A percentile compares a stretch with the other conserved stretches of the same genome.
phyloP scores from a whole-genome alignment of 768 basidiomycete species.

The Naganishia onofrii region DNA sequence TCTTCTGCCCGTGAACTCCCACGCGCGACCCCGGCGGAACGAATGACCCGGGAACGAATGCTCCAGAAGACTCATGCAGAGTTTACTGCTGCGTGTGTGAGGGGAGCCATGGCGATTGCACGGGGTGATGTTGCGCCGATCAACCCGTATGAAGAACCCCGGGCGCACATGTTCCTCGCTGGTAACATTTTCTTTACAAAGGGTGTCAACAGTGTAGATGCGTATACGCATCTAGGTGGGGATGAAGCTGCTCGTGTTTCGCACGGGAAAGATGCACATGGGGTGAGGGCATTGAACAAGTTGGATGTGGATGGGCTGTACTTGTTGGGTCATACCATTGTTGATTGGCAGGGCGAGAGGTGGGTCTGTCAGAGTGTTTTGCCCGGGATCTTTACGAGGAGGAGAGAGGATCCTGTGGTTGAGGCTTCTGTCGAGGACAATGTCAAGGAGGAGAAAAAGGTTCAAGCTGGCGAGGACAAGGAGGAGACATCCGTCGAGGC shows the following conservation, averaged over 20 bases:
- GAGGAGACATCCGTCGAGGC: slow-evolving; percentile 36
- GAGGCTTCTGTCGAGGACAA: slow-evolving; percentile 32
- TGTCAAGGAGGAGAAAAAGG: slow-evolving; percentile 45
- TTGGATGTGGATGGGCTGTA: slow-evolving; percentile 53
- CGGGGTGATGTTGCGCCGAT: slow-evolving; percentile 54
- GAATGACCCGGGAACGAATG: slow-evolving; percentile 54
- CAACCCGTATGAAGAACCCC: slow-evolving; percentile 54
- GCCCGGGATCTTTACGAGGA: slow-evolving; percentile 54
- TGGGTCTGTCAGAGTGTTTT: slow-evolving; percentile 56
- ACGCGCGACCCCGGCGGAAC: slow-evolving; percentile 47
- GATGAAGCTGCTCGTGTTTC: slow-evolving; percentile 54
- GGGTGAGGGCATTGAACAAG: slow-evolving; percentile 54
- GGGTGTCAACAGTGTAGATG: slow-evolving; percentile 54
- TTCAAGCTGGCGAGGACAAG: slow-evolving; percentile 41
- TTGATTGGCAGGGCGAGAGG: slow-evolving; percentile 55
- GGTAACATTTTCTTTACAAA: slow-evolving; percentile 57
- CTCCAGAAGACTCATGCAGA: slow-evolving; percentile 53
- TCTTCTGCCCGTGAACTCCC: slow-evolving; percentile 54
- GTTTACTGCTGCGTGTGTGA: slow-evolving; percentile 52
- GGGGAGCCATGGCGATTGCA: slow-evolving; percentile 52
- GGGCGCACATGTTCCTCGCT: slow-evolving; percentile 54
- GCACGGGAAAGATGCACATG: slow-evolving; percentile 55
- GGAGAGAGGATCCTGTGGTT: slow-evolving; percentile 36
- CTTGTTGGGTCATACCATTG: slow-evolving; percentile 54
- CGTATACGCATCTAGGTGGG: slow-evolving; percentile 54